These are phyloP conservation scores for Tubosaeta sp. DNA, from an alignment of 768 basidiomycete species.

Conservation along the genomic window DNA sequence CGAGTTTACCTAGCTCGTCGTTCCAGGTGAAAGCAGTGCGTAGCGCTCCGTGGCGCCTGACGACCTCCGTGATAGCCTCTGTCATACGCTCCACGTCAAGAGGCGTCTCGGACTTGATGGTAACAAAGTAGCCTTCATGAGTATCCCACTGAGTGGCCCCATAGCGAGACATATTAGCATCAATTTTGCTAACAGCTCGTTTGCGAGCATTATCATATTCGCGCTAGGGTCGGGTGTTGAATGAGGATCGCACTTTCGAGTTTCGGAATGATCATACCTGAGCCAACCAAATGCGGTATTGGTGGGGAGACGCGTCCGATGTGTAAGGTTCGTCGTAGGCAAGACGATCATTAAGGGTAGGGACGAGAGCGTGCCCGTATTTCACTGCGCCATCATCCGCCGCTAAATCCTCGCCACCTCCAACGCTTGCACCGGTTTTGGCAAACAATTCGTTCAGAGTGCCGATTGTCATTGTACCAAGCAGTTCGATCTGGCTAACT, in stretches of 20 bases:
- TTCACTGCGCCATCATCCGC: too few relatives aligned
- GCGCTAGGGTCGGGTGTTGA: slow-evolving; percentile 8
- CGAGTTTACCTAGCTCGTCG: slow-evolving; percentile 26
- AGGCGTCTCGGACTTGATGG: slow-evolving; percentile 16
- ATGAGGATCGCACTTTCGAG: not conserved
- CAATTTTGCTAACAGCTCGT: slow-evolving; percentile 26
- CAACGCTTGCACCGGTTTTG: too few relatives aligned
- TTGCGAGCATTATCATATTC: slow-evolving; percentile 29
- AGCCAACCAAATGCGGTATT: slow-evolving; percentile 31
- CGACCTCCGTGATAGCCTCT: slow-evolving; percentile 23
- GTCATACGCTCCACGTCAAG: slow-evolving; percentile 27
- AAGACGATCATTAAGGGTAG: slow-evolving; percentile 28
- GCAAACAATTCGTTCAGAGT: too few relatives aligned
- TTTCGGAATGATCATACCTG: slow-evolving; percentile 18
- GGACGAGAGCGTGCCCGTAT: too few relatives aligned
- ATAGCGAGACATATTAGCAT: slow-evolving; percentile 21
- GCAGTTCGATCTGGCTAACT: too few relatives aligned
- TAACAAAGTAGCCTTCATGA: too few relatives aligned
- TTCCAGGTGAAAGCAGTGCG: slow-evolving; percentile 27
- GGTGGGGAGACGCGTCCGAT: slow-evolving; percentile 23
- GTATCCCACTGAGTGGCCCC: too few relatives aligned
- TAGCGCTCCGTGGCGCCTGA: slow-evolving; percentile 28
- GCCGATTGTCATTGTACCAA: too few relatives aligned
- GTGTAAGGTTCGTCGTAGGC: slow-evolving; percentile 31
- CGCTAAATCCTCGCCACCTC: too few relatives aligned